A percentile compares a stretch with the other conserved stretches of the same genome.
phyloP scores from a whole-genome alignment of 139 green algal species.

The Closterium sp. region DNA sequence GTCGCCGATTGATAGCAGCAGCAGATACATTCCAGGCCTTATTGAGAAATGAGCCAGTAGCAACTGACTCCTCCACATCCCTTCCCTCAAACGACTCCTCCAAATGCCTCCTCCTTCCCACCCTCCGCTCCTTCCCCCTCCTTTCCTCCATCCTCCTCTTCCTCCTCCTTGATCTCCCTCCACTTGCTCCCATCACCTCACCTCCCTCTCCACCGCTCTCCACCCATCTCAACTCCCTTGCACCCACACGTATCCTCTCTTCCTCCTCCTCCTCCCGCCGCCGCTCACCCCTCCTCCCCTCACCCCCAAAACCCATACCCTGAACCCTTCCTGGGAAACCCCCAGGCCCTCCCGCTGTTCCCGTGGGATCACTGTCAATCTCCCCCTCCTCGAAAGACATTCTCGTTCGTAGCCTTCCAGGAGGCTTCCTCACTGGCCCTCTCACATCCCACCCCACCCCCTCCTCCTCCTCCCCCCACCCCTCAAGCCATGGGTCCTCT shows the following conservation, averaged over 20 bases:
- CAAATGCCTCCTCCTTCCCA: not conserved
- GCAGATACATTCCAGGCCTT: not conserved
- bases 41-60: not conserved
- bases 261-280: not conserved
- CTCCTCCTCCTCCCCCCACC: not conserved
- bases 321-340: not conserved
- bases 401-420: conserved; percentile 4
- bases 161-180: not conserved
- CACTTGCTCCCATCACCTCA: not conserved
- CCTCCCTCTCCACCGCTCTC: not conserved
- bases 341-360: not conserved
- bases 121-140: not conserved
- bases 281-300: not conserved
- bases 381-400: not conserved
- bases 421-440: conserved; percentile 13
- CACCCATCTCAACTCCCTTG: not conserved
- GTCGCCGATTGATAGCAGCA: not conserved
- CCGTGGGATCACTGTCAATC: not conserved
- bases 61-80: not conserved
- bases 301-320: not conserved
- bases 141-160: not conserved
- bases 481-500: not conserved
- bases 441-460: not conserved
- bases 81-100: not conserved
- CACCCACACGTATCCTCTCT: not conserved